Evolutionary conservation across 495 filamentous ascomycete species (phyloP).

Genomic region (Lasiosphaeria hispida): DNA sequence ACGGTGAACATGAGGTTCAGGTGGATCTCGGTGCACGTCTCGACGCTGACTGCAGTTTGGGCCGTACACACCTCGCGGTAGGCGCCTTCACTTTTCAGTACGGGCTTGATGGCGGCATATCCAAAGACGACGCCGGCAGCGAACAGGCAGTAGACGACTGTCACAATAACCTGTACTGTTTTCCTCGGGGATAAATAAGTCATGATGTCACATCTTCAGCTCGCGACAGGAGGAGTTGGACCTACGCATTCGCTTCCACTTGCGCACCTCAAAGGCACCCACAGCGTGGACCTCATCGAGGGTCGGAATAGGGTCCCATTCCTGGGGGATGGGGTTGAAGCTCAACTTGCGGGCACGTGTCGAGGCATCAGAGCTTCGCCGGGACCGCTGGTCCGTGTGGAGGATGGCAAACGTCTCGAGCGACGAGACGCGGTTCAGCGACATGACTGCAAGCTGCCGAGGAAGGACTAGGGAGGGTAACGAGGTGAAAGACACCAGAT

Average conservation of each 20-base stretch:
- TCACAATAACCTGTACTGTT: conserved; percentile 59
- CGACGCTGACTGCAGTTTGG: conserved; percentile 51
- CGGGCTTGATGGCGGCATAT: conserved; percentile 81
- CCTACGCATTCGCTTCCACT: conserved; percentile 62
- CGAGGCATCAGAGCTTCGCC: conserved; percentile 41
- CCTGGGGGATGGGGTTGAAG: conserved; percentile 52
- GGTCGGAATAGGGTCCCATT: conserved; percentile 44
- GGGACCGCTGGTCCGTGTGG: conserved; percentile 35
- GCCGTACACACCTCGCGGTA: conserved; percentile 60
- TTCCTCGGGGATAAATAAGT: background rate
- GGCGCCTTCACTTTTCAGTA: conserved; percentile 72
- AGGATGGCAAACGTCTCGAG: conserved; percentile 49
- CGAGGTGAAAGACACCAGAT: background rate
- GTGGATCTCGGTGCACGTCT: conserved; percentile 70
- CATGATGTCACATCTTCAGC: conserved; percentile 12
- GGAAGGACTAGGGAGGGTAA: too few species aligned
- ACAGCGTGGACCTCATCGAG: conserved; percentile 47
- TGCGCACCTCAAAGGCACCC: conserved; percentile 68
- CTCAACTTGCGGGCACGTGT: conserved; percentile 47
- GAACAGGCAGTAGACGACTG: conserved; percentile 79
- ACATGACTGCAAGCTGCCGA: conserved; percentile 35
- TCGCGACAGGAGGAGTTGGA: conserved; percentile 6
- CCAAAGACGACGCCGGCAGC: conserved; percentile 79
- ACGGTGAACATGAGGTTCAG: conserved; percentile 93
- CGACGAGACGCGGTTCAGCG: conserved; percentile 49